Evolutionary conservation across 306 rosid species (phyloP), one percentile per base, ranked within the genome.

Genomic region (Trichosanthes truncata): DNA sequence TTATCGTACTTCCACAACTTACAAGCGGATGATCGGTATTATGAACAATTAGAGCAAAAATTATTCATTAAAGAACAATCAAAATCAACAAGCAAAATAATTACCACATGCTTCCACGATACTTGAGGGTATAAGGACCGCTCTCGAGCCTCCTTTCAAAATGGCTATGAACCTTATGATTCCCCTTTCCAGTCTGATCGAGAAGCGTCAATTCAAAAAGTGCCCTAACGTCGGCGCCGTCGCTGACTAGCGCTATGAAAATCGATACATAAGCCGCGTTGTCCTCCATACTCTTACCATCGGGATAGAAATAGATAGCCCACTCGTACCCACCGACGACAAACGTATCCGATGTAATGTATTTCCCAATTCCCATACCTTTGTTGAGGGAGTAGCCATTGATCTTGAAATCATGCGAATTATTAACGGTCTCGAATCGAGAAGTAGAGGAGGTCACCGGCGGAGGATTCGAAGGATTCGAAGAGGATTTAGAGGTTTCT

Each of bases 101-200:
- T 78, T 80, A 87, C 93, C 93, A 89, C 93, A 89, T 89, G 91
- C 91, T 89, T 72, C 93, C 93, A 6, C 89, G 87, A 78, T 85
- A 85, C 38, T 89, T 89, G 31, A 89, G 93, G 33, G 91, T 82
- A 78, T 89, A 89, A 0, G 93, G 93, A 25, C 93, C 93, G 43
- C 87, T 77, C 53, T 89, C 89, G n/a, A 87, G 88, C 79, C 83
- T 77, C 74, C 93, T 55, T 29, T 74, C 83, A 26, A 89, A 89
- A 80, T 89, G 93, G 84, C 89, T 87, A 65, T 89, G 93, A 25
- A 87, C 93, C 82, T 89, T 89, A 78, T 89, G 93, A 60, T 85
- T 81, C 29, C 78, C 89, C 67, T 80, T 84, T 72, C 85, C 93
- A 77, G 88, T 89, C 80, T 89, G 91, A 81, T 89, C 93, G 82